Base-by-base conservation (phyloP, 108 stramenopile genomes). In the Schizochytrium sp. region DNA sequence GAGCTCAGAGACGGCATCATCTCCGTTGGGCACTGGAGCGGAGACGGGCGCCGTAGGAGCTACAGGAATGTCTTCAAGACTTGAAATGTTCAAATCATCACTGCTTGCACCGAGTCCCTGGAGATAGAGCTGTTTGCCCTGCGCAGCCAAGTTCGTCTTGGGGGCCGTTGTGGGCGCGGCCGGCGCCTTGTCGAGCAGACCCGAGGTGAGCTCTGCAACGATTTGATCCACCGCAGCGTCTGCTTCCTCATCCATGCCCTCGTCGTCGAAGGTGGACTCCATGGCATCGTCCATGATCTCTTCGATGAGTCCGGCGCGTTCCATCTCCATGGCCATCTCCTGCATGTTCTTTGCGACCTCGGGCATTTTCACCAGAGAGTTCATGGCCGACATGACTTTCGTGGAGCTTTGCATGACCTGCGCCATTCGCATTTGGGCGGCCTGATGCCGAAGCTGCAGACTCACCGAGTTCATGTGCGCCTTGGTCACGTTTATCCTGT, bases 271-370 rank as follows among this genome's bases (percentile, higher is more conserved):
- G 57, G 59, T 72, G 28, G 44, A 44, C 25, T 83, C 89, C 12
- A 92, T 57, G 8, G 90, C 90, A 21, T 93, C 92, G 16, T 55
- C 43, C 16, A 92, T 90, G 21, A 93, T 41, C 69, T 93, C 92
- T 23, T 93, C 92, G 41, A 93, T 90, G 5, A 93, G 48, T 0
- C 92, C 92, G 0, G 92, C 92, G 18, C 88, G 87, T 72, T 92
- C 92, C 92, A 93, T 93, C 90, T 93, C 92, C 58, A 89, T 72
- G 47, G 92, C 91, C 60, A 93, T 91, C 34, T 91, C 83, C 87
- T 90, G 90, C 92, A 93, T 93, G 34, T 88, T 91, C 87, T 58
- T 57, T 48, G 90, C 90, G 16, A 93, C 89, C 88, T 93, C 90
- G 5, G 92, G 92, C 53, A 93, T 89, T 57, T 93, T 93, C 44